Conservation (phyloP, 164 flowering plant genomes). For the Vitis labrusca region DNA sequence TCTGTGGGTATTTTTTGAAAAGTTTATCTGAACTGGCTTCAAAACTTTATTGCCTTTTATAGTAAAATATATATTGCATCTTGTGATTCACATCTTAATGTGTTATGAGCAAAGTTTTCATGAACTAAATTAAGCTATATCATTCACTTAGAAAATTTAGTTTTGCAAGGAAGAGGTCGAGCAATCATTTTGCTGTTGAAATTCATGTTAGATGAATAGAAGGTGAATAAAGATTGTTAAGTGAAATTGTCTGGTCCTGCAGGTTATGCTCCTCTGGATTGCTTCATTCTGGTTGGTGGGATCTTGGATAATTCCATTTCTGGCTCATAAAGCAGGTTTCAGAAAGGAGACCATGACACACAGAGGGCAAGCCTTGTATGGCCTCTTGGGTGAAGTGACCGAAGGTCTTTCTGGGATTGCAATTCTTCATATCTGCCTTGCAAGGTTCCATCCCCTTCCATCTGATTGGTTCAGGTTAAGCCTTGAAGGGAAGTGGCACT, state of each 20-base stretch:
- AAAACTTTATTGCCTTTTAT: background rate
- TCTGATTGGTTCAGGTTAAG: constrained; percentile 84
- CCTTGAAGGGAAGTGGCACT: constrained; percentile 74
- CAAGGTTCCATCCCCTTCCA: constrained; percentile 78
- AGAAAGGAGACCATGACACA: constrained; percentile 74
- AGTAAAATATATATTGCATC: background rate
- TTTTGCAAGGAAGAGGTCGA: background rate
- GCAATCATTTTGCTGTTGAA: background rate
- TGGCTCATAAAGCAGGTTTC: constrained; percentile 77
- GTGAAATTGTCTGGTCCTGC: constrained; percentile 18
- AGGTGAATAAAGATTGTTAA: too few relatives aligned
- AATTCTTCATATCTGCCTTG: constrained; percentile 80
- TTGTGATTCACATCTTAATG: background rate
- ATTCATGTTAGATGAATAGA: too few relatives aligned
- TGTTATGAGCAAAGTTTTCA: background rate
- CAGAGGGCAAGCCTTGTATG: constrained; percentile 90
- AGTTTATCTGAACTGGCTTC: background rate
- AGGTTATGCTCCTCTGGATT: constrained; percentile 96
- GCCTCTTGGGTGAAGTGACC: constrained; percentile 85
- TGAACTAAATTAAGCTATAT: background rate
- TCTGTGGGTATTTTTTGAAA: background rate
- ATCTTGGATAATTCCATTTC: constrained; percentile 90
- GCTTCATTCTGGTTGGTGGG: constrained; percentile 96
- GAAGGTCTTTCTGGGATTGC: constrained; percentile 93
- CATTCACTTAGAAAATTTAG: background rate